Evolutionary conservation across 2,329 filamentous ascomycete genomes (phyloP), one percentile per base, ranked within the genome.

Genomic region (Neoascochyta sp.): DNA sequence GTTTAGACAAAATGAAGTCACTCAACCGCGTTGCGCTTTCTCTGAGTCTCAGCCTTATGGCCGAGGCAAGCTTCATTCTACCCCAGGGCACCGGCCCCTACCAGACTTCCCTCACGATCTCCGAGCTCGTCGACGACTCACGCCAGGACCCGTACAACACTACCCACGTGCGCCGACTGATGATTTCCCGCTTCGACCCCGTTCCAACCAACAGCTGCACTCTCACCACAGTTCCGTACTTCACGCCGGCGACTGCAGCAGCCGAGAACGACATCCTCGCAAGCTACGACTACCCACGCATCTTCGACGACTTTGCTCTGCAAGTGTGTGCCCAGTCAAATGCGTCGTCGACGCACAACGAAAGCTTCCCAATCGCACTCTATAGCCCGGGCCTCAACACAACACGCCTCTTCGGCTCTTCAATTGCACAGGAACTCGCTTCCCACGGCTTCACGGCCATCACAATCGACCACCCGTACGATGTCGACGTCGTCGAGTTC

Each of bases 391-490:
- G 68, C 3, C 49, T 63, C 15, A 63, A 65, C 4, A 60, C 60
- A 11, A 63, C 66, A 0, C 55, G 69, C 0, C 45, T 67, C 1
- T 32, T 69, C 3, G 67, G 71, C 33, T 57, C 50, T 3, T 54
- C 55, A 4, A 54, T 67, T 35, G 65, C 67, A 3, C 59, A 62
- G 4, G 61, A 68, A 1, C 52, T 74, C 1, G 66, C 71, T 0
- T 68, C 64, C 21, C 52, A 63, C 9, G 71, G 70, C 0, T 70
- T 65, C 32, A 54, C 63, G 0, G 65, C 74, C 4, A 50, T 73
- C 16, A 59, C 67, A 0, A 50, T 74, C 12, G 71, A 74, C 31
- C 70, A 74, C 27, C 62, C 70, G 0, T 70, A 68, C 28, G 71
- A 74, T 24, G 60, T 64, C 1, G 34, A 49, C 1, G 50, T 69